Conservation (phyloP, 2,329 filamentous ascomycete species). For the Alternaria ethzedia region DNA sequence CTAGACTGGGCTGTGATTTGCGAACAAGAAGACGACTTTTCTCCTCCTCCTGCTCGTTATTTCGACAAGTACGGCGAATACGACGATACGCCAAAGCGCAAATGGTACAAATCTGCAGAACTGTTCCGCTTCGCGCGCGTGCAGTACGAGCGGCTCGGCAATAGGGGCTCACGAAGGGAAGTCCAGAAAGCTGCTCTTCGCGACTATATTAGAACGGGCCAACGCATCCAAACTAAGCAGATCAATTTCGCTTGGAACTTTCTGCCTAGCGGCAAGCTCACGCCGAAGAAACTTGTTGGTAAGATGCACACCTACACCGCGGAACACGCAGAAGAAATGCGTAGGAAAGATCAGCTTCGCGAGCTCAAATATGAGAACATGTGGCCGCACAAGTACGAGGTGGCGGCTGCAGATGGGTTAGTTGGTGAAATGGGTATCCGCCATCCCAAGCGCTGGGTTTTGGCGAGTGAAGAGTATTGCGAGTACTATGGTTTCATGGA, state of each 20-base stretch:
- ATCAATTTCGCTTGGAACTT: neutral
- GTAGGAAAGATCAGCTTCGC: neutral
- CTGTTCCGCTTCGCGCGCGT: neutral
- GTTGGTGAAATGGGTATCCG: neutral
- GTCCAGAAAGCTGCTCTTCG: too few species aligned
- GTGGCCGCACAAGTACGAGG: neutral
- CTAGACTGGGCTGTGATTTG: neutral
- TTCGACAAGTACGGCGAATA: too few species aligned
- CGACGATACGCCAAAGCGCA: too few species aligned
- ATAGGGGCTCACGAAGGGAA: neutral
- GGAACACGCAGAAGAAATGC: accelerated
- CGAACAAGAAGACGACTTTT: too few species aligned
- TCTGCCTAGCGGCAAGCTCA: accelerated
- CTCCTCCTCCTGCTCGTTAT: too few species aligned
- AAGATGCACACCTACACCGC: neutral
- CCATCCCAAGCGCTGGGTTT: neutral
- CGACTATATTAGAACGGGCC: too few species aligned
- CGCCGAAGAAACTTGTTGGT: neutral
- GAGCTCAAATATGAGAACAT: neutral
- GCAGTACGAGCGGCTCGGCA: neutral
- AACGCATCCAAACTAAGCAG: neutral
- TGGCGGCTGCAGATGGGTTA: neutral
- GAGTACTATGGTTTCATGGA: neutral
- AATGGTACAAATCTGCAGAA: neutral
- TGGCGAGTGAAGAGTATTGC: neutral